Evolutionary conservation across 2,329 filamentous ascomycete species (phyloP).

Genomic region (Alternaria sp.): DNA sequence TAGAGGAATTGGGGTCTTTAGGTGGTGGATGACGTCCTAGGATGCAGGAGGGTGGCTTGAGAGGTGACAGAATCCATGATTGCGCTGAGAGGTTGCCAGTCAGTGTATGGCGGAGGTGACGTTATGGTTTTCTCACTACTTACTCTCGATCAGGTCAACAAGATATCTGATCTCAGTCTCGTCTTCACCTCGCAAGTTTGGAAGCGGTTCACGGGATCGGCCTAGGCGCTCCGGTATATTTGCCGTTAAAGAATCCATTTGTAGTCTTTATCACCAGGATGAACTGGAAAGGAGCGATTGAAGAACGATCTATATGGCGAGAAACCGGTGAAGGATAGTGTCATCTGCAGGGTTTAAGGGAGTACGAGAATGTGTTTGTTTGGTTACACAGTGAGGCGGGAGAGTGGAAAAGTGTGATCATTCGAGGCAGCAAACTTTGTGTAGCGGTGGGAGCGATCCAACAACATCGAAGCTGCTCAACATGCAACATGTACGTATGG

Average conservation of each 20-base stretch:
- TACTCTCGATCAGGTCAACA: constrained; percentile 28
- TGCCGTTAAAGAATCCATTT: not conserved
- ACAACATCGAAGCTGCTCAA: not conserved
- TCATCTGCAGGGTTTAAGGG: not conserved
- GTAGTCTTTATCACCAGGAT: not conserved
- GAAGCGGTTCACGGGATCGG: constrained; percentile 6
- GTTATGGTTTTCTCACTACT: not conserved
- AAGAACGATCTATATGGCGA: not conserved
- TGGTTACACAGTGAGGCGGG: constrained; percentile 2
- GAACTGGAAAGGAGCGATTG: not conserved
- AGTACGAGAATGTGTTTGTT: not conserved
- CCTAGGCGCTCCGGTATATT: constrained; percentile 7
- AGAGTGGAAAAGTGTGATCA: not conserved
- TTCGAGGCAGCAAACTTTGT: constrained; percentile 1
- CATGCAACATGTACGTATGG: not conserved
- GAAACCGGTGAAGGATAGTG: constrained; percentile 3
- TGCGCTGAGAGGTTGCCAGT: constrained; percentile 4
- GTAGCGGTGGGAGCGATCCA: not conserved
- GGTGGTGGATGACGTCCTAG: constrained; percentile 24
- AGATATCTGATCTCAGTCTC: constrained; percentile 28
- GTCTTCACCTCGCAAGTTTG: constrained; percentile 32
- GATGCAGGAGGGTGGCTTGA: constrained; percentile 20
- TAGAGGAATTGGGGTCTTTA: not conserved
- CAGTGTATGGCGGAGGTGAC: not conserved
- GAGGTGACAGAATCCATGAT: constrained; percentile 23